These are phyloP conservation scores for Penicillium sp. DNA, from an alignment of 2,329 filamentous ascomycete species.

Conservation along the genomic window DNA sequence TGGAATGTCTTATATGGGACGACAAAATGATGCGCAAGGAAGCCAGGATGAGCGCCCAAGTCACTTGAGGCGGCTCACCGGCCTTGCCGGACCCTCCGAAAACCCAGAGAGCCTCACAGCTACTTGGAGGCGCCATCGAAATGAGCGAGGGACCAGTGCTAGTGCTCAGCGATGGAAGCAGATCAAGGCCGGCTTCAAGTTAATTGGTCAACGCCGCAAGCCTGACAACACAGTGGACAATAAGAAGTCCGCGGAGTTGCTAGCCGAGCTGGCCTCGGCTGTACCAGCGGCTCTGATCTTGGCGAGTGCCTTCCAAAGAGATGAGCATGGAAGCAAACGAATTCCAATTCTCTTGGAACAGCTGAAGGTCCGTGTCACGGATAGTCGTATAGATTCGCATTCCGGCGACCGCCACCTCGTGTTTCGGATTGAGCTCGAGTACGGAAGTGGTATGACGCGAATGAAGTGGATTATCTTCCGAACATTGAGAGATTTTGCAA, in stretches of 20 bases:
- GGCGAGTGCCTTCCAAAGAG: constrained; percentile 96
- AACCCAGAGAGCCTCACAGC: constrained; percentile 67
- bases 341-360: constrained; percentile 96
- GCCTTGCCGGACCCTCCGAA: constrained; percentile 65
- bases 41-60: constrained; percentile 60
- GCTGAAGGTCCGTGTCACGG: constrained; percentile 82
- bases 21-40: constrained; percentile 55
- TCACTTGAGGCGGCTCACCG: constrained; percentile 69
- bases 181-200: constrained; percentile 85
- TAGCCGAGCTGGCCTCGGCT: constrained; percentile 91
- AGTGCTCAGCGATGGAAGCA: constrained; percentile 86
- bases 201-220: constrained; percentile 76
- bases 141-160: constrained; percentile 72
- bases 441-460: constrained; percentile 89
- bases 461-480: constrained; percentile 96
- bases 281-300: constrained; percentile 92
- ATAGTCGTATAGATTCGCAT: constrained; percentile 70
- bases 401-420: constrained; percentile 73
- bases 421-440: constrained; percentile 92
- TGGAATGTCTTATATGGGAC: constrained; percentile 53
- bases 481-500: constrained; percentile 85
- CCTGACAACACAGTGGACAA: constrained; percentile 86
- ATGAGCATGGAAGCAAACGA: constrained; percentile 92
- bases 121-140: constrained; percentile 54
- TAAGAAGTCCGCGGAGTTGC: constrained; percentile 91